Percentiles rank a stretch among this genome's conserved stretches.
These are phyloP conservation scores for Sporothrix pseudoabietina DNA, from an alignment of 2,329 filamentous ascomycete genomes.

Conservation along the genomic window DNA sequence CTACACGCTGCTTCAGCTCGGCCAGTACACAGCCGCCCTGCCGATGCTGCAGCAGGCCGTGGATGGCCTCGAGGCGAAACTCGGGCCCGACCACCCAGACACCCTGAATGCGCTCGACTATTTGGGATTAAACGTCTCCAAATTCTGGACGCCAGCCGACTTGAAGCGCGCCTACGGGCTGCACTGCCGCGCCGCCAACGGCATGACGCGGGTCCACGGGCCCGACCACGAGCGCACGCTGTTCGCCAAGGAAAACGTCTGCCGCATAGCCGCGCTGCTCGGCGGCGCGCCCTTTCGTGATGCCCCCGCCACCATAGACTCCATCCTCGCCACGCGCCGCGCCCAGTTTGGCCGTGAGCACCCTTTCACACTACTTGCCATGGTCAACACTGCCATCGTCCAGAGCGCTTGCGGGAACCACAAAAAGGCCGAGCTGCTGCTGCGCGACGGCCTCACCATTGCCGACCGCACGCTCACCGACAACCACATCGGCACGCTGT, in stretches of 20 bases:
- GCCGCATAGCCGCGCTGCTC: slow-evolving; percentile 9
- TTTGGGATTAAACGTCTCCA: slow-evolving; percentile 6
- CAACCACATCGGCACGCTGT: slow-evolving; percentile 18
- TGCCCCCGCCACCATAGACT: not conserved
- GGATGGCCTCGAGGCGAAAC: slow-evolving; percentile 3
- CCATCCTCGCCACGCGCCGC: slow-evolving; percentile 6
- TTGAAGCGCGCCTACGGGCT: not conserved
- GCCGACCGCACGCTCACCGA: not conserved
- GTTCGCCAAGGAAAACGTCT: slow-evolving; percentile 19
- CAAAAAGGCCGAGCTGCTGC: not conserved
- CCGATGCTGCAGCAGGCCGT: not conserved
- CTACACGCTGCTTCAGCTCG: slow-evolving; percentile 2
- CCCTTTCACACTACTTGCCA: slow-evolving; percentile 14
- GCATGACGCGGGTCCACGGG: not conserved
- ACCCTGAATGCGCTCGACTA: slow-evolving; percentile 4
- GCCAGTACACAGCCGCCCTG: not conserved
- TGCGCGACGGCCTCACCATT: slow-evolving; percentile 17
- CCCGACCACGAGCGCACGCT: slow-evolving; percentile 4
- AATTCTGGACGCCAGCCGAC: slow-evolving; percentile 9
- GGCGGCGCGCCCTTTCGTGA: not conserved
- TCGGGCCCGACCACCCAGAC: slow-evolving; percentile 1
- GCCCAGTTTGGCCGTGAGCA: not conserved
- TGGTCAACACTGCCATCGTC: slow-evolving; percentile 22
- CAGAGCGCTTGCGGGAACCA: not conserved
- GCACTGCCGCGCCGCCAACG: slow-evolving; percentile 11